Evolutionary conservation across 2,329 filamentous ascomycete genomes (phyloP).

Genomic region (Aspergillus japonicus): DNA sequence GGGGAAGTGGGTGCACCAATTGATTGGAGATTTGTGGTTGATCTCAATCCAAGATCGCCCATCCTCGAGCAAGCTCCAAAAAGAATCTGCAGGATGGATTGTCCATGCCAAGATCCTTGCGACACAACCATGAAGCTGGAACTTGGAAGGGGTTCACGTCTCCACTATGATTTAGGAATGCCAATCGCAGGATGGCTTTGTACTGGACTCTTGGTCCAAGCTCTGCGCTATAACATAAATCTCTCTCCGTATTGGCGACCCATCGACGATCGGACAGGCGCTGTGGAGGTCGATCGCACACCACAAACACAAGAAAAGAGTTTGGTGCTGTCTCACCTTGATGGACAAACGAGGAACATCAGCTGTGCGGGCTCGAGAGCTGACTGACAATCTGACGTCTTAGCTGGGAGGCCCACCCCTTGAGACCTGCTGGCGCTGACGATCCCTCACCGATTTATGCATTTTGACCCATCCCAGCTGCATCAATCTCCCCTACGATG

Average conservation of each 20-base stretch:
- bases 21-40: background rate
- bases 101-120: conserved; percentile 9
- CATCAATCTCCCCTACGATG: background rate
- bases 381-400: background rate
- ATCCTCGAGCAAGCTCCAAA: background rate
- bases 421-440: background rate
- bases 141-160: background rate
- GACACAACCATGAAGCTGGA: background rate
- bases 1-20: background rate
- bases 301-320: background rate
- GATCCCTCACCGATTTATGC: background rate
- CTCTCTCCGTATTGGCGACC: conserved; percentile 11
- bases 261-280: background rate
- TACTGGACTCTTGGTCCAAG: conserved; percentile 8
- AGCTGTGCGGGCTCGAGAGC: background rate
- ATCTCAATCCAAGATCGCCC: background rate
- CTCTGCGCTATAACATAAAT: conserved; percentile 2
- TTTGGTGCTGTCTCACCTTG: background rate
- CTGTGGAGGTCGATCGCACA: background rate
- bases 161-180: conserved; percentile 7
- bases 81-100: conserved; percentile 6
- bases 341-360: background rate
- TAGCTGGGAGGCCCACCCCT: background rate
- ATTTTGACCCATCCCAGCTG: background rate
- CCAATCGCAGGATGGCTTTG: conserved; percentile 2